Evolutionary conservation across 371 early-diverging fungal genomes (phyloP).

Genomic region (Rhizopus arrhizus): DNA sequence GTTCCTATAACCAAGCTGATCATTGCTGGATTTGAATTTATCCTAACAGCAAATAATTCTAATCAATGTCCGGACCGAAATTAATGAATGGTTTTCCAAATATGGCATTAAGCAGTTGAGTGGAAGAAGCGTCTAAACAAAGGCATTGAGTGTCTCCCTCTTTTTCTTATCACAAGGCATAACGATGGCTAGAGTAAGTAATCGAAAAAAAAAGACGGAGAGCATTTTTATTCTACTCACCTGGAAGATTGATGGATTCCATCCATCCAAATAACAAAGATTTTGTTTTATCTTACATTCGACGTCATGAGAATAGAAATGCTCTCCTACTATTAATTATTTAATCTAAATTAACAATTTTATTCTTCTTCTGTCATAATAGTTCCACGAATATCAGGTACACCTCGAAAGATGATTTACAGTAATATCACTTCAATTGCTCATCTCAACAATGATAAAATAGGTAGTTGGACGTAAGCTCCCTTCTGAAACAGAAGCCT

Average conservation of each 20-base stretch:
- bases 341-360: background rate
- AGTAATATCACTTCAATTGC: conserved; percentile 1
- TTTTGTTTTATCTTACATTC: background rate
- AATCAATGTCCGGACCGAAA: background rate
- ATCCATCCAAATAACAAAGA: background rate
- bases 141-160: conserved; percentile 2
- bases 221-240: background rate
- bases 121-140: conserved; percentile 5
- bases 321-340: background rate
- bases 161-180: conserved; percentile 1
- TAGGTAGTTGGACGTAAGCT: conserved; percentile 88
- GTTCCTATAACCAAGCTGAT: too few relatives aligned
- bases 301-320: background rate
- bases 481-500: conserved; percentile 87
- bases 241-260: background rate
- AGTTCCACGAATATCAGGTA: conserved; percentile 6
- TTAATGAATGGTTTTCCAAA: background rate
- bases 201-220: background rate
- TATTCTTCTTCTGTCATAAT: background rate
- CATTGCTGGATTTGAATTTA: too few relatives aligned
- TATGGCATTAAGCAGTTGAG: background rate
- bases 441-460: background rate
- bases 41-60: background rate
- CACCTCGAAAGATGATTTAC: background rate
- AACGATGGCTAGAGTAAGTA: conserved; percentile 5